Evolutionary conservation across 108 stramenopile genomes (phyloP).

Genomic region (Nannochloropsis oceanica): DNA sequence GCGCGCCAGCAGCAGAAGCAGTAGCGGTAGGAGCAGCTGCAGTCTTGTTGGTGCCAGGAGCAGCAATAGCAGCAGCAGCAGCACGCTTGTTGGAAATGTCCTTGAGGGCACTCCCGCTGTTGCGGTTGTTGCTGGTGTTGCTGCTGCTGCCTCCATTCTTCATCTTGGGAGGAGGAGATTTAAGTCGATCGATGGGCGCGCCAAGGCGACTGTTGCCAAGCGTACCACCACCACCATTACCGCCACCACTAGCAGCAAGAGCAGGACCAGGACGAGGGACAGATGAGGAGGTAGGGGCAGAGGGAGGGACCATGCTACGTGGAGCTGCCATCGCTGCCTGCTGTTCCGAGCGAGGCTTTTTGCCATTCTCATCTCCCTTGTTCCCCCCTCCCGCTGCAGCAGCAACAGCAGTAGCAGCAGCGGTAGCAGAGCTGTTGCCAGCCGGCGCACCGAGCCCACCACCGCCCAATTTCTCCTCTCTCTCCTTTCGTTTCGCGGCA

Average conservation of each 20-base stretch:
- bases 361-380: neutral
- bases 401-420: neutral
- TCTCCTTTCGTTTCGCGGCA: neutral
- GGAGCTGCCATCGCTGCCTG: neutral
- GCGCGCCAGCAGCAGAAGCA: too few species aligned
- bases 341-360: neutral
- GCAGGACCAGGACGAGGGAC: neutral
- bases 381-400: neutral
- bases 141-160: neutral
- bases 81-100: neutral
- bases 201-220: neutral
- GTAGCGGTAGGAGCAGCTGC: neutral
- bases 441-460: neutral
- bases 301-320: neutral
- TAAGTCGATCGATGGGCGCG: neutral
- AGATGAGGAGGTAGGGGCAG: neutral
- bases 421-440: neutral
- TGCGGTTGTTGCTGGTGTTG: neutral
- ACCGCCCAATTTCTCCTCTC: neutral
- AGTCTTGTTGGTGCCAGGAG: neutral
- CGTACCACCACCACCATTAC: too few species aligned
- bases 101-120: neutral
- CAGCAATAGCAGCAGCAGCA: neutral
- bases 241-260: neutral
- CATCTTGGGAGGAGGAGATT: neutral